These are phyloP conservation scores for Holtermanniella nyarrowii DNA, from an alignment of 768 basidiomycete genomes.

Conservation along the genomic window DNA sequence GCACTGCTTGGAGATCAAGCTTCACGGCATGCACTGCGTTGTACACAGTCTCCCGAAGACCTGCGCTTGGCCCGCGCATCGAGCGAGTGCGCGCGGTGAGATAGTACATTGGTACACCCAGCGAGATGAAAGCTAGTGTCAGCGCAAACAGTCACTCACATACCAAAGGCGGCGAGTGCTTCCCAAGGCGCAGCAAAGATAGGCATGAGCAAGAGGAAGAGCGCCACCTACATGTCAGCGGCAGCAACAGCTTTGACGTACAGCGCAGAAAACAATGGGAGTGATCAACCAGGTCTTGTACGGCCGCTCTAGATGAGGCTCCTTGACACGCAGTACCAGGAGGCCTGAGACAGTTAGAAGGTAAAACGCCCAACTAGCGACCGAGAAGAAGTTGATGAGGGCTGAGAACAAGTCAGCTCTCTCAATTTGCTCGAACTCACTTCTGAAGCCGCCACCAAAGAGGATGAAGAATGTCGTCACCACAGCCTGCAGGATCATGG, in stretches of 20 bases:
- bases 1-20: constrained; percentile 9
- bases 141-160: constrained; percentile 23
- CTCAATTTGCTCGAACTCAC: constrained; percentile 5
- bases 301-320: constrained; percentile 79
- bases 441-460: constrained; percentile 79
- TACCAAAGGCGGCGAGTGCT: constrained; percentile 76
- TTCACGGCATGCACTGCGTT: constrained; percentile 10
- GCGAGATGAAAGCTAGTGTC: constrained; percentile 31
- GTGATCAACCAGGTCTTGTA: constrained; percentile 88
- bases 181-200: constrained; percentile 84
- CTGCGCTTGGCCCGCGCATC: constrained; percentile 6
- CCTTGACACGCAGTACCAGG: constrained; percentile 76
- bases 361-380: constrained; percentile 42
- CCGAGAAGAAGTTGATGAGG: constrained; percentile 67
- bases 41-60: background rate
- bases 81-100: constrained; percentile 23
- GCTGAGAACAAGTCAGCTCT: constrained; percentile 31
- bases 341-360: constrained; percentile 54
- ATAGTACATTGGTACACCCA: constrained; percentile 38
- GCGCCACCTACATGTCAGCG: constrained; percentile 53
- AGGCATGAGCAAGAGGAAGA: constrained; percentile 88
- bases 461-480: constrained; percentile 67
- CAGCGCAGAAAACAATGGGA: constrained; percentile 77
- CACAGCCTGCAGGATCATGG: constrained; percentile 63
- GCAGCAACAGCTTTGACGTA: constrained; percentile 32